Percentiles rank a stretch among this genome's conserved stretches.
These are phyloP conservation scores for Endoconidiophora laricicola DNA, from an alignment of 2,329 filamentous ascomycete genomes.

Conservation along the genomic window DNA sequence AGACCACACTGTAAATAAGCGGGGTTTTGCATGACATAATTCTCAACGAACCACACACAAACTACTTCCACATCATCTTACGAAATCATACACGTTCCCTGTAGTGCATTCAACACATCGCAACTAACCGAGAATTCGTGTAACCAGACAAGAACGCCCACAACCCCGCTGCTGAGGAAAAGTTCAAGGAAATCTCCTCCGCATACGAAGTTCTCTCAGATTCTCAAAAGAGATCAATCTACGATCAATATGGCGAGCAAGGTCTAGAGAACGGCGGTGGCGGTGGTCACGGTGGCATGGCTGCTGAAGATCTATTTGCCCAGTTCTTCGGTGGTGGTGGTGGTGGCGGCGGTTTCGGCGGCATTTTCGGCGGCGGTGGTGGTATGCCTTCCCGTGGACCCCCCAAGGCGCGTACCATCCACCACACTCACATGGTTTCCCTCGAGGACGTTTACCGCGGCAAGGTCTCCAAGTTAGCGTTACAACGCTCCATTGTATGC, in stretches of 20 bases:
- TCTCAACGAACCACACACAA: background rate
- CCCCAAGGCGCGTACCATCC: slow-evolving; percentile 80
- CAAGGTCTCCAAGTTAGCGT: slow-evolving; percentile 90
- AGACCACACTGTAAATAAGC: too few relatives aligned
- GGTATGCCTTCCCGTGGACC: slow-evolving; percentile 69
- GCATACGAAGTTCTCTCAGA: slow-evolving; percentile 94
- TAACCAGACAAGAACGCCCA: slow-evolving; percentile 79
- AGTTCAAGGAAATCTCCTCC: slow-evolving; percentile 95
- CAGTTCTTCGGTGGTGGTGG: slow-evolving; percentile 83
- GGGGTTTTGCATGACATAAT: too few relatives aligned
- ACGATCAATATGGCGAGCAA: slow-evolving; percentile 96
- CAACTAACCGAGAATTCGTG: slow-evolving; percentile 13
- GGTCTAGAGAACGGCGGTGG: slow-evolving; percentile 65
- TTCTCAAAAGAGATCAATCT: slow-evolving; percentile 74
- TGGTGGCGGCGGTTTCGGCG: slow-evolving; percentile 39
- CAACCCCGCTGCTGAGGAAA: slow-evolving; percentile 84
- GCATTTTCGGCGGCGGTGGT: slow-evolving; percentile 60
- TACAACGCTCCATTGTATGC: slow-evolving; percentile 96
- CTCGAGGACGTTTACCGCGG: slow-evolving; percentile 96
- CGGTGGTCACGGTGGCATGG: slow-evolving; percentile 67
- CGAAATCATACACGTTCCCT: background rate
- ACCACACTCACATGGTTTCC: slow-evolving; percentile 96
- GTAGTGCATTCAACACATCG: background rate
- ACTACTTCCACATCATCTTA: background rate
- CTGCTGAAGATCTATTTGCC: slow-evolving; percentile 86